Base-by-base conservation (phyloP, 1,139 yeast genomes). In the Maudiozyma humilis region DNA sequence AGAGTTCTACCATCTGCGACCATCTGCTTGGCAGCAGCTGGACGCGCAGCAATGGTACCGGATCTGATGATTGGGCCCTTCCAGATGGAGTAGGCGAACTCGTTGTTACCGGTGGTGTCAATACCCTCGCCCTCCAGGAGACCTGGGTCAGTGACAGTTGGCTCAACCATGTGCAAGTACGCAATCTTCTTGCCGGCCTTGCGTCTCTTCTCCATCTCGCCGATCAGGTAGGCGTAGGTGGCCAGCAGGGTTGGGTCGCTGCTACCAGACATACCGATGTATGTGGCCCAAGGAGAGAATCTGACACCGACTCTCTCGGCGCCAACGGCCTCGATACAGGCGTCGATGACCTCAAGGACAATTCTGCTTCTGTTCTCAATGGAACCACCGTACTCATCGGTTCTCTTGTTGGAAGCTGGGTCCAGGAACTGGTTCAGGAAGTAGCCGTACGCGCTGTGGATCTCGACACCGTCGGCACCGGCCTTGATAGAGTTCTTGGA, bases 361-460 rank as follows among this genome's bases (percentile, higher is more conserved):
- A 47, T 45, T 30, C 50, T 44, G 78, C 79, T 70, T 46, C 85
- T 70, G 64, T 80, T 81, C 57, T 78, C 85, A 51, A 79, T 67
- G 2, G 45, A 42, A 2, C 84, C 82, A 47, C 85, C 86, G 59
- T 79, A 80, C 58, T 76, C 68, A 55, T 79, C 86, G n/a, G 80
- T 75, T 58, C 87, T 71, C 47, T 69, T 54, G 63, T 82, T 82
- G 34, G 75, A 59, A 33, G 59, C 51, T 31, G 64, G 66, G 45
- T 70, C 69, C 36, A 79, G 55, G 56, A 81, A 80, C 57, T 75
- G 78, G 60, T 79, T 79, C 36, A 79, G 54, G 40, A 82, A 65
- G 60, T 78, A 81, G 4, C 87, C 86, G 60, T 81, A 78, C 10
- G 86, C 88, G 36, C 66, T 67, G 54, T 81, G 88, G 44, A 82